These are phyloP conservation scores for Spergularia azorica DNA, from an alignment of 179 eudicot species.

Conservation along the genomic window DNA sequence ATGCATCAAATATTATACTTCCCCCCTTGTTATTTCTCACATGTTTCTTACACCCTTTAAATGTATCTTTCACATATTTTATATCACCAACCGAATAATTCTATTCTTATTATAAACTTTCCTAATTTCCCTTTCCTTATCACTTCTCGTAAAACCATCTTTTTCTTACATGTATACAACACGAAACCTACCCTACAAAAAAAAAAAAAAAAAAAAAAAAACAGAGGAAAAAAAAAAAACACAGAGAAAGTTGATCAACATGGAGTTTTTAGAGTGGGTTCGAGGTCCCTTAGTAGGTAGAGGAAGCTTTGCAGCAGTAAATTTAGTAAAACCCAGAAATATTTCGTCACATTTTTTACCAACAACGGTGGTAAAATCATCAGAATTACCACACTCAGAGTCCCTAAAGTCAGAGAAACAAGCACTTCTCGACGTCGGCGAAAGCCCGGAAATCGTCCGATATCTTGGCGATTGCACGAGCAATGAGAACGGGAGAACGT, in stretches of 20 bases:
- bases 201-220: not conserved
- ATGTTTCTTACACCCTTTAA: constrained; percentile 11
- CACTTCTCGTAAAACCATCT: not conserved
- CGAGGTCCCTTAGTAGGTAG: constrained; percentile 58
- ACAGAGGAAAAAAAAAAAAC: not conserved
- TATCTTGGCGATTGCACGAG: constrained; percentile 42
- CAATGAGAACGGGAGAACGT: constrained; percentile 41
- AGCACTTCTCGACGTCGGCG: constrained; percentile 39
- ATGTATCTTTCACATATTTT: not conserved
- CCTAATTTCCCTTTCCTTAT: not conserved
- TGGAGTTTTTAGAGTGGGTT: constrained; percentile 58
- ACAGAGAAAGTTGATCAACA: not conserved
- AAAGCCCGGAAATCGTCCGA: constrained; percentile 44
- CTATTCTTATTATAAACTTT: not conserved
- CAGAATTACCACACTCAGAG: constrained; percentile 33
- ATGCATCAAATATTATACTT: constrained; percentile 14
- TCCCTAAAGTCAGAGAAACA: constrained; percentile 51
- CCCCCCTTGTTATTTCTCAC: constrained; percentile 16
- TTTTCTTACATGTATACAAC: not conserved
- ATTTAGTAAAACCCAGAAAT: constrained; percentile 46
- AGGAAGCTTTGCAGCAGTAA: constrained; percentile 76
- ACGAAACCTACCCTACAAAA: not conserved
- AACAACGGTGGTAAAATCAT: constrained; percentile 55
- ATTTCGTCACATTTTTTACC: constrained; percentile 24
- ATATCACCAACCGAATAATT: constrained; percentile 7